Evolutionary conservation across 2,329 filamentous ascomycete species (phyloP).

Genomic region (Cercospora nicotianae): DNA sequence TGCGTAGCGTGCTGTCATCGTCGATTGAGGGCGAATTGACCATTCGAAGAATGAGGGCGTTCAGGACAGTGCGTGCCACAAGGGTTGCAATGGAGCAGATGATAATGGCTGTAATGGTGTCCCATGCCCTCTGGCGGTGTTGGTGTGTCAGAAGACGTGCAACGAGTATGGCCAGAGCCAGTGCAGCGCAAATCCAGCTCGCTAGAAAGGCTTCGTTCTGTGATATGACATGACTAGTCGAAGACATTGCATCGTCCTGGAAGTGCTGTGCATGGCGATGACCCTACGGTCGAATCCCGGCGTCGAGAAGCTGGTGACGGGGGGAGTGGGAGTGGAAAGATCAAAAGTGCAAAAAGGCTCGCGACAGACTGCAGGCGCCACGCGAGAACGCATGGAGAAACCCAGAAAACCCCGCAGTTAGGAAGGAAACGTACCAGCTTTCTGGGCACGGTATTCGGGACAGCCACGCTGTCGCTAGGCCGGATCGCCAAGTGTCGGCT

Average conservation of each 20-base stretch:
- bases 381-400: not conserved
- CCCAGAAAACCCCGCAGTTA: not conserved
- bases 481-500: not conserved
- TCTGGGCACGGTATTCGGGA: not conserved
- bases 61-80: conserved; percentile 12
- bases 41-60: conserved; percentile 9
- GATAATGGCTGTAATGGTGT: conserved; percentile 14
- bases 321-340: not conserved
- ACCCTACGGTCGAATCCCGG: not conserved
- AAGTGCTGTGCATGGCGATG: not conserved
- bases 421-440: not conserved
- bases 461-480: not conserved
- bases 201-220: conserved; percentile 14
- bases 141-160: conserved; percentile 15
- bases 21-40: not conserved
- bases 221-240: conserved; percentile 5
- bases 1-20: not conserved
- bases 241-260: conserved; percentile 7
- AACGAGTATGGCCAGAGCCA: conserved; percentile 18
- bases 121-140: conserved; percentile 5
- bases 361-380: not conserved
- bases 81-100: conserved; percentile 12
- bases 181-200: conserved; percentile 21
- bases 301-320: not conserved
- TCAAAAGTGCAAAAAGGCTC: not conserved